phyloP scores from a whole-genome alignment of 257 asterid genomes.

The Avicennia marina region DNA sequence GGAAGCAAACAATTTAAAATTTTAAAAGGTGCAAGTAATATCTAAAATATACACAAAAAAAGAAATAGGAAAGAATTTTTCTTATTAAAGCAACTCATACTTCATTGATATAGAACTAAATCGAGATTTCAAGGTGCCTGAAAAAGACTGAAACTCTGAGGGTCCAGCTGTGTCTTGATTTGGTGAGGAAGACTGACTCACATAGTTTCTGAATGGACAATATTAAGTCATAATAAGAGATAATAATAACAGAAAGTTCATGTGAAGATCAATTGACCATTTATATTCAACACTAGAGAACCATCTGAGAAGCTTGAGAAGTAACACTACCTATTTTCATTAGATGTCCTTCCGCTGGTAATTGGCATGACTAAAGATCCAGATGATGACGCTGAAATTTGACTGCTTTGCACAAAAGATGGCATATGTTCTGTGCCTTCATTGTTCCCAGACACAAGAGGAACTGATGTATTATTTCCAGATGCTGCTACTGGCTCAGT shows the following conservation, averaged over 20 bases:
- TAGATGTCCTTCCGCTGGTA: slow-evolving; percentile 28
- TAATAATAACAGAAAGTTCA: too few species aligned
- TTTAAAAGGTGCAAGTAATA: not conserved
- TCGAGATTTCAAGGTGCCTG: slow-evolving; percentile 78
- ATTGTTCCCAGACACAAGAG: slow-evolving; percentile 17
- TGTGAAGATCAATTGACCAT: not conserved
- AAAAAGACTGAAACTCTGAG: slow-evolving; percentile 61
- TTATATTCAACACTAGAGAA: not conserved
- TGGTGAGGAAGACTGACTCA: slow-evolving; percentile 36
- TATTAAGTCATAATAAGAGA: slow-evolving; percentile 7
- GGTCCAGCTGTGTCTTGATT: slow-evolving; percentile 73
- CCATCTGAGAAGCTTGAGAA: slow-evolving; percentile 10
- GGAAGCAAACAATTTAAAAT: slow-evolving; percentile 5
- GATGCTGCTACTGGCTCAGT: slow-evolving; percentile 29
- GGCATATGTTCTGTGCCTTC: slow-evolving; percentile 24
- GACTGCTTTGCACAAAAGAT: slow-evolving; percentile 32
- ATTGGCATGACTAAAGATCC: slow-evolving; percentile 30
- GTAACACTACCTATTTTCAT: slow-evolving; percentile 43
- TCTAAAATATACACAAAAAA: not conserved
- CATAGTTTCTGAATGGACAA: slow-evolving; percentile 38
- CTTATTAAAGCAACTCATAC: slow-evolving; percentile 33
- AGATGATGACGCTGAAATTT: slow-evolving; percentile 47
- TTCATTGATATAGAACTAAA: slow-evolving; percentile 61
- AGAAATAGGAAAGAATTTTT: not conserved
- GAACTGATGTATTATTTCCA: slow-evolving; percentile 26